A percentile compares a stretch with the other conserved stretches of the same genome.
These are phyloP conservation scores for Trypethelium eluteriae DNA, from an alignment of 495 filamentous ascomycete genomes.

Conservation along the genomic window DNA sequence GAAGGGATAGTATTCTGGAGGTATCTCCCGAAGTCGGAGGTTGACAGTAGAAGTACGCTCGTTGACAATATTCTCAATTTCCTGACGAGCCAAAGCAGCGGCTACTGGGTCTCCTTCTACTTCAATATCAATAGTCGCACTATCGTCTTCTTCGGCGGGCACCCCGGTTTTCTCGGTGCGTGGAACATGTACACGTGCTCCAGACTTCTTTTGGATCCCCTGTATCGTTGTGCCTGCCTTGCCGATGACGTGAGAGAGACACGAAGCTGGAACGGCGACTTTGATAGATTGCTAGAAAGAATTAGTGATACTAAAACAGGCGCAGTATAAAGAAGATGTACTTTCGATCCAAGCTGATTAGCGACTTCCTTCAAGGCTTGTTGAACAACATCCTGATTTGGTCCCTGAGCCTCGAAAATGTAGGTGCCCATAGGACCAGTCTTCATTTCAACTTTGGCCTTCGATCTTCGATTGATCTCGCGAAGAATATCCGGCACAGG, in stretches of 20 bases:
- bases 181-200: constrained; percentile 81
- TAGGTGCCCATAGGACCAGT: constrained; percentile 54
- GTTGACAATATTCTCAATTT: constrained; percentile 74
- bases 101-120: constrained; percentile 87
- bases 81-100: constrained; percentile 68
- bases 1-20: constrained; percentile 91
- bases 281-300: constrained; percentile 56
- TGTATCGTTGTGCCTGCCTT: constrained; percentile 84
- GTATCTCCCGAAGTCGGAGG: constrained; percentile 67
- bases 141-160: constrained; percentile 60
- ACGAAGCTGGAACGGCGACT: constrained; percentile 72
- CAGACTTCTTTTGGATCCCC: constrained; percentile 72
- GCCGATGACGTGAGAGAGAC: constrained; percentile 82
- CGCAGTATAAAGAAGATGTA: constrained; percentile 33
- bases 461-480: constrained; percentile 81
- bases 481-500: constrained; percentile 72
- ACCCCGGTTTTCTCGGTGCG: constrained; percentile 56
- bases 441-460: constrained; percentile 71
- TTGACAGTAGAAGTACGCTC: constrained; percentile 77
- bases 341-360: constrained; percentile 76
- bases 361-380: constrained; percentile 81
- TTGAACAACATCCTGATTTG: constrained; percentile 59
- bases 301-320: constrained; percentile 8
- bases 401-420: constrained; percentile 74
- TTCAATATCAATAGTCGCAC: constrained; percentile 68